These are phyloP conservation scores for Aleurites moluccanus DNA, from an alignment of 441 rosid genomes.

Conservation along the genomic window DNA sequence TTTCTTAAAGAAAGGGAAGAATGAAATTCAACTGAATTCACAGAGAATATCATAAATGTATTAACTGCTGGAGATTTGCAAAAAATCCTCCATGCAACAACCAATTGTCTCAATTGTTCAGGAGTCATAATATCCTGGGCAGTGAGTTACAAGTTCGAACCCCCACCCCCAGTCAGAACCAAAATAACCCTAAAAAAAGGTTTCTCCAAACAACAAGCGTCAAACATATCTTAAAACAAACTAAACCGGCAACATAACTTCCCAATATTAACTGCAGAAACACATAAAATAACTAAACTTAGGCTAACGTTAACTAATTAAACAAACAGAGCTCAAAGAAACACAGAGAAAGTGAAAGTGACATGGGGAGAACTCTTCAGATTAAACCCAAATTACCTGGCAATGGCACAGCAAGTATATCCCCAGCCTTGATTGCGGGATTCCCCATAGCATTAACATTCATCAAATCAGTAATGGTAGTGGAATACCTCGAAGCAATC, in stretches of 20 bases:
- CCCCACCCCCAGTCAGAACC: too few species aligned
- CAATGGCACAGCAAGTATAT: slow-evolving; percentile 81
- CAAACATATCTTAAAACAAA: neutral
- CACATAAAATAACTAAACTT: slow-evolving; percentile 9
- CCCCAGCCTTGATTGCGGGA: slow-evolving; percentile 61
- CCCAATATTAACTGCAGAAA: slow-evolving; percentile 9
- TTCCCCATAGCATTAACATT: slow-evolving; percentile 93
- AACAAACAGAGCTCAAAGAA: neutral
- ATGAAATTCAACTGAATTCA: neutral
- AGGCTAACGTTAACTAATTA: neutral
- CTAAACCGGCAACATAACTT: neutral
- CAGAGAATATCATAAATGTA: neutral
- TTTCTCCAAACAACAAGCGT: neutral
- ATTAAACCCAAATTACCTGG: slow-evolving; percentile 45
- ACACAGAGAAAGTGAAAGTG: neutral
- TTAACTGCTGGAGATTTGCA: neutral
- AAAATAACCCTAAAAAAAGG: too few species aligned
- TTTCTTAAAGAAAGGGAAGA: neutral
- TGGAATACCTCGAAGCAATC: slow-evolving; percentile 66
- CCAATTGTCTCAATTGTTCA: too few species aligned
- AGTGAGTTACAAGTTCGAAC: too few species aligned
- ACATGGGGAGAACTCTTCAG: neutral
- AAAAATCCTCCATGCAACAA: too few species aligned
- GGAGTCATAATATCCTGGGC: too few species aligned
- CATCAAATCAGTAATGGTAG: slow-evolving; percentile 87